These are phyloP conservation scores for Dactylellina haptotyla DNA, from an alignment of 2,329 filamentous ascomycete genomes.

Conservation along the genomic window DNA sequence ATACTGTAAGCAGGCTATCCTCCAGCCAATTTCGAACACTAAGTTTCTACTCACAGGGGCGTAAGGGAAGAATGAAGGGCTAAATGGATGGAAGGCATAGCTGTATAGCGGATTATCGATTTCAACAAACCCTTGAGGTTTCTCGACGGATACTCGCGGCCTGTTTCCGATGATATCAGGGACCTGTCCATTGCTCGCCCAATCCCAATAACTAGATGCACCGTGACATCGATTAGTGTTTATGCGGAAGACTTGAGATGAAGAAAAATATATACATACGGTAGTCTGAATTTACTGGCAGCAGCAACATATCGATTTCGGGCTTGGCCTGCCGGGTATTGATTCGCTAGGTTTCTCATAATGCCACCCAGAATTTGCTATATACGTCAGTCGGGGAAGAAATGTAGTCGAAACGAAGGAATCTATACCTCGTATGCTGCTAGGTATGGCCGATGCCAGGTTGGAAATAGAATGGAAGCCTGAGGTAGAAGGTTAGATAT, in stretches of 20 bases:
- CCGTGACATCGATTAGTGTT: not conserved
- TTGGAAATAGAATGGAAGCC: conserved; percentile 51
- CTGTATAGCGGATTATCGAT: conserved; percentile 39
- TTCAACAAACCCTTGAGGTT: conserved; percentile 44
- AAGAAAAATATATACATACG: conserved; percentile 14
- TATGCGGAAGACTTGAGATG: not conserved
- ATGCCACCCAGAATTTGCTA: conserved; percentile 48
- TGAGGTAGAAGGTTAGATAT: conserved; percentile 2
- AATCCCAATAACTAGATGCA: conserved; percentile 44
- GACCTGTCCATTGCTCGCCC: conserved; percentile 40
- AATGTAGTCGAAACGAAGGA: not conserved
- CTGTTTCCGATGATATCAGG: conserved; percentile 30
- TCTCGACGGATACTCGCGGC: conserved; percentile 26
- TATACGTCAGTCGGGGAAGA: not conserved
- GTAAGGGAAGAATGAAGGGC: conserved; percentile 27
- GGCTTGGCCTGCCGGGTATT: conserved; percentile 15
- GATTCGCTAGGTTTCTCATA: conserved; percentile 36
- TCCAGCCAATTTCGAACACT: too few species aligned
- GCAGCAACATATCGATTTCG: conserved; percentile 39
- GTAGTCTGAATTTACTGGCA: conserved; percentile 43
- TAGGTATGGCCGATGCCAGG: conserved; percentile 48
- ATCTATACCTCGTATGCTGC: conserved; percentile 37
- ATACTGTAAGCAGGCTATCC: not conserved
- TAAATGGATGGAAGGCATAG: conserved; percentile 46
- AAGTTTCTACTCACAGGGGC: conserved; percentile 38